These are phyloP conservation scores for Pisolithus marmoratus DNA, from an alignment of 768 basidiomycete species.

Conservation along the genomic window DNA sequence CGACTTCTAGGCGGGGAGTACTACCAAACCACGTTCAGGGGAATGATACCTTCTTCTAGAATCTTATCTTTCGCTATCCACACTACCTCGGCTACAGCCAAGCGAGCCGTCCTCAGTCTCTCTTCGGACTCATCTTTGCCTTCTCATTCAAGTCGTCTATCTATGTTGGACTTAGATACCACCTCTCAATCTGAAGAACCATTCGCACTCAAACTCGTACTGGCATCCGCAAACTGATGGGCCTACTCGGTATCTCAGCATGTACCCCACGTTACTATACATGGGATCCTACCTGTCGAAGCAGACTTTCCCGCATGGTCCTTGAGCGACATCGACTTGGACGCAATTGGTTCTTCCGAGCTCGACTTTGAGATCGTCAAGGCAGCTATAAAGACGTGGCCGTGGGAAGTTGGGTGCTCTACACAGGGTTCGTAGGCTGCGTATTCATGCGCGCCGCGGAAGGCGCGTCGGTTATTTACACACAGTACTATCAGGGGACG, in stretches of 20 bases:
- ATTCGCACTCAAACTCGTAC: conserved; percentile 27
- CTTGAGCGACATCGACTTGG: neutral
- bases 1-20: conserved; percentile 82
- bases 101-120: neutral
- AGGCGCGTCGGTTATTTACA: conserved; percentile 50
- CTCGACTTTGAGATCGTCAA: conserved; percentile 85
- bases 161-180: neutral
- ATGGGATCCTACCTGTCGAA: conserved; percentile 52
- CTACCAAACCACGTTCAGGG: conserved; percentile 63
- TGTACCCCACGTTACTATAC: conserved; percentile 46
- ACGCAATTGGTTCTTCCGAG: conserved; percentile 58
- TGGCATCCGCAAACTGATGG: conserved; percentile 24
- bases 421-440: conserved; percentile 53
- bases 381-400: conserved; percentile 57
- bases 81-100: neutral
- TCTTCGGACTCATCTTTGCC: neutral
- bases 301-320: conserved; percentile 32
- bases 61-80: conserved; percentile 49
- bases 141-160: neutral
- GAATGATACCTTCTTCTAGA: conserved; percentile 67
- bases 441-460: conserved; percentile 58
- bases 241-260: conserved; percentile 43
- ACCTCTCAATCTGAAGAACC: neutral
- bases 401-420: conserved; percentile 55
- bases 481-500: conserved; percentile 24